Base-by-base conservation (phyloP, 2,329 filamentous ascomycete species). In the Onygenales sp. region DNA sequence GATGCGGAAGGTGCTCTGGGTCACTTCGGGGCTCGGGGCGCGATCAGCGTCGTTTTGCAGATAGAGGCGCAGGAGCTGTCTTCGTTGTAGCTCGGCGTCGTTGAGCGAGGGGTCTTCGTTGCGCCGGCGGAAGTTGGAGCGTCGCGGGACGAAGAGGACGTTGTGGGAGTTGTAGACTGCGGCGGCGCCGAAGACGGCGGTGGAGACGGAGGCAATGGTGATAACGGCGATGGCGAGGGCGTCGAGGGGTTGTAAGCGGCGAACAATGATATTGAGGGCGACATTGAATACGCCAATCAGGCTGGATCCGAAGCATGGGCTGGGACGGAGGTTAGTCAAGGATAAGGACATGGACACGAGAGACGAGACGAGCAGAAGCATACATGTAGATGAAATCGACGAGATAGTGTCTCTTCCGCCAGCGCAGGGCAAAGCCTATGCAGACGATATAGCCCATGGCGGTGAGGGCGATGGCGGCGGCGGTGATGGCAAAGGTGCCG, bases 21-120 rank as follows among this genome's bases (percentile, higher is more conserved):
- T 51, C 4, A 59, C 53, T n/a, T 65, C 62, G 2, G 62, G 59
- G 6, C 57, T 61, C 6, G 63, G 60, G 4, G 65, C 64, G 13
- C 62, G 58, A 5, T 58, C 55, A 6, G 61, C 58, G 6, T 64
- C 64, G 49, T 65, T 61, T 33, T 64, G 62, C 21, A 72, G 54
- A 14, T 73, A 58, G 10, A 68, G 62, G 36, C 66, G 65, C 31
- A 72, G 58, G 50, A 73, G 67, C 37, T 65, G 66, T 36, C 70
- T 67, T 51, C 71, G 67, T 60, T 68, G 65, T 50, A 73, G 69
- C 49, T 72, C 70, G 21, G 67, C 66, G 3, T 63, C 68, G 42
- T 69, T 53, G 4, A 64, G 54, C 0, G 57, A 61, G 39, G 51
- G 48, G 8, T 52, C 53, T 31, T 32, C 53, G 33, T 37, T 47